Conservation (phyloP, 129 eudicot genomes). For the Tagetes patula region DNA sequence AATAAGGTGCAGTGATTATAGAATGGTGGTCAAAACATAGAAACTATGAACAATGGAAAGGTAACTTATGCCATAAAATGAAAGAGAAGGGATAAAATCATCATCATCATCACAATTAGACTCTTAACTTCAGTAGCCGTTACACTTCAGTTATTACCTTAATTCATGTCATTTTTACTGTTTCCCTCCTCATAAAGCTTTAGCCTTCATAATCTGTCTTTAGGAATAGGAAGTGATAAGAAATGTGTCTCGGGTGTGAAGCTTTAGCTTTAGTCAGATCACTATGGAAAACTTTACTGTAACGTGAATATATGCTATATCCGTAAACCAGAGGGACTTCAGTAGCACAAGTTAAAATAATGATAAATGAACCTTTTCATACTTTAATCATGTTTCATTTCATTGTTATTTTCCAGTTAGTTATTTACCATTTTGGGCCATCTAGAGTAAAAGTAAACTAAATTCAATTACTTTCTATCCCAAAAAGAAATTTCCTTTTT, state of each 20-base stretch:
- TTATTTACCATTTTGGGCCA: not conserved
- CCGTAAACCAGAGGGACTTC: conserved; percentile 23
- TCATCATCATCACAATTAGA: conserved; percentile 14
- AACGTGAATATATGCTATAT: conserved; percentile 28
- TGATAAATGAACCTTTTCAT: conserved; percentile 21
- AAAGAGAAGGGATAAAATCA: not conserved
- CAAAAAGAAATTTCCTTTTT: not conserved
- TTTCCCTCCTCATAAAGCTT: conserved; percentile 30
- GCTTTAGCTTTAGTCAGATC: conserved; percentile 34
- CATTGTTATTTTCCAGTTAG: conserved; percentile 1
- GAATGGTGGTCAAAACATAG: not conserved
- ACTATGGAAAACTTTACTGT: conserved; percentile 35
- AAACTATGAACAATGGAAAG: not conserved
- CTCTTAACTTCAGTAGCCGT: conserved; percentile 28
- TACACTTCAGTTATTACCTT: conserved; percentile 35
- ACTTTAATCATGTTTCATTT: conserved; percentile 24
- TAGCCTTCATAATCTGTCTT: conserved; percentile 34
- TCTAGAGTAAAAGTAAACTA: not conserved
- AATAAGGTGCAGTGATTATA: not conserved
- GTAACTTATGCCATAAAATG: conserved; percentile 7
- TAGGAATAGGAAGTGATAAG: conserved; percentile 21
- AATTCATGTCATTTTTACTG: conserved; percentile 27
- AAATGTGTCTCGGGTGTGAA: conserved; percentile 32
- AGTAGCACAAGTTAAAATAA: conserved; percentile 29
- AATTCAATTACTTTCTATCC: not conserved